Base-by-base conservation (phyloP, 176 grass and related monocot species). In the Musa acuminata region DNA sequence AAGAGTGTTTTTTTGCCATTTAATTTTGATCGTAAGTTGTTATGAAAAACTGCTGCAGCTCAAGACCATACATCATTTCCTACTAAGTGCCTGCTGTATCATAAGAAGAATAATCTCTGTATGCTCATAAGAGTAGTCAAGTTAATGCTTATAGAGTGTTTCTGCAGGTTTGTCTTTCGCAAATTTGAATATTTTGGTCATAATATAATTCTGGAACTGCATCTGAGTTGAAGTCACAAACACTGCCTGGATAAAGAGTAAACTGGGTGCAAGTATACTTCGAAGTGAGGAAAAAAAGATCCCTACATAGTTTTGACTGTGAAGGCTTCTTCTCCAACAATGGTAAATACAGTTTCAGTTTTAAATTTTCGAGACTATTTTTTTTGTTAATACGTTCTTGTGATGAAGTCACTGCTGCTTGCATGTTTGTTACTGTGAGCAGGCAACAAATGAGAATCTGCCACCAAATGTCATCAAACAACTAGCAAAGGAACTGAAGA, bases 401-500 rank as follows among this genome's bases (percentile, higher is more conserved):
- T 21, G 7, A 43, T 20, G 13, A 50, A 10, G 20, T 8, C 16
- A 20, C 8, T 1, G 14, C 4, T 67, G 19, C 7, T 13, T 43
- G 11, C 35, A 80, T 58, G 5, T 50, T n/a, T 11, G 23, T 1
- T 27, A 19, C 9, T 29, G 21, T 7, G 25, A 72, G 68, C 87
- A 99, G 90, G 84, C 95, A 55, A 94, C 90, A 23, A 99, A 99
- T 17, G 90, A 99, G 64, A 99, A 94, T 78, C 86, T 99, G 50
- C 90, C 88, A 64, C 90, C 90, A 78, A 99, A 94, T 79, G 90
- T 99, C 79, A 91, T 99, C 72, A 89, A 79, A 57, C 90, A 91
- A 76, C 81, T 99, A 66, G 95, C 90, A 19, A 99, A 91, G 78
- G 95, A 99, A 80, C 68, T 99, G 75, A 99, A 99, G 82, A 99